Base-by-base conservation (phyloP, 1,284 basidiomycete genomes). In the Fomes fomentarius region DNA sequence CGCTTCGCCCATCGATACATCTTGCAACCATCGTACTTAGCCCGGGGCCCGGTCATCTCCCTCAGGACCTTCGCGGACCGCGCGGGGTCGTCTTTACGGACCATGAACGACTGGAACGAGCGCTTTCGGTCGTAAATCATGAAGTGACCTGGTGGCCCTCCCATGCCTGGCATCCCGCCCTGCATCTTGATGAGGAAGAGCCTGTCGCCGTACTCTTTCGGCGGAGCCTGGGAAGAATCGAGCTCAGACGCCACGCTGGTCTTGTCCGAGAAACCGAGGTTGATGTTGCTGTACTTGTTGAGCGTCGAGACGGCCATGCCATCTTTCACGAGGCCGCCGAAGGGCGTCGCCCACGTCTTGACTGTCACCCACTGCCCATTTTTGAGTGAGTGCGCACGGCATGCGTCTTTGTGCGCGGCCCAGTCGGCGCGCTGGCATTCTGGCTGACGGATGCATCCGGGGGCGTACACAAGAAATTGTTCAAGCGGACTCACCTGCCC, bases 101-200 rank as follows among this genome's bases (percentile, higher is more conserved):
- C 15, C 63, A 74, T 66, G 48, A 69, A 64, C 11, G 67, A 63
- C 39, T 71, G 62, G 24, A 77, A 72, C 24, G 71, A 74, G 39
- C 71, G 66, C 60, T 74, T 54, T 11, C 73, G 65, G 54, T 78
- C 76, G 53, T 78, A 76, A 4, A 78, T 63, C 48, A 74, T 51
- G 57, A 76, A 68, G 21, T 47, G 40, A 11, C 46, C 40, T 40
- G 41, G 39, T 12, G 35, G 26, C n/a, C n/a, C n/a, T n/a, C 53
- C 48, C 1, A 63, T 12, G 4, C 34, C 42, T 5, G 41, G 41
- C 25, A 43, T 4, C 41, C 41, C 41, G 28, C 53, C 31, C 50
- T 78, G 75, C 39, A 77, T 67, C 54, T 78, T 78, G 60, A 75
- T 63, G n/a, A 78, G 62, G 63, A 77, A 77, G 1, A 66, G 55